Conservation (phyloP, 129 eudicot species). For the Gnaphalium uliginosum region DNA sequence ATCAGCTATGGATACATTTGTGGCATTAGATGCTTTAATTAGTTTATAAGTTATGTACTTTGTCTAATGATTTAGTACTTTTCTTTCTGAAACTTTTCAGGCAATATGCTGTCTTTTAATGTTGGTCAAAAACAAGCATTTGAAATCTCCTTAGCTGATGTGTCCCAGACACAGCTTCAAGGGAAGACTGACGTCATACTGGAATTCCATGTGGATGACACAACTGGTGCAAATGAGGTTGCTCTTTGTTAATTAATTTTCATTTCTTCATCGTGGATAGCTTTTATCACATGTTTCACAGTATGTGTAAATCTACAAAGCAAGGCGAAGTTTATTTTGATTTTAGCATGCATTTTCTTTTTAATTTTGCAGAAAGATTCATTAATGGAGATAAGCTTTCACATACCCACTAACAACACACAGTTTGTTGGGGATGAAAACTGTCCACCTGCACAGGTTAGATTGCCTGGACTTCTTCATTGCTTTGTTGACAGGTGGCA, state of each 20-base stretch:
- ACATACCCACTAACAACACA: conserved; percentile 80
- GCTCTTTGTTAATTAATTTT: conserved; percentile 3
- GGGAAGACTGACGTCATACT: conserved; percentile 88
- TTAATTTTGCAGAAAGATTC: conserved; percentile 79
- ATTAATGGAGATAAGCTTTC: conserved; percentile 94
- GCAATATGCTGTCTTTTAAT: conserved; percentile 72
- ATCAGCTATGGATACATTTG: not conserved
- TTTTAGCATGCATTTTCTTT: not conserved
- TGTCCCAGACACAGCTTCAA: conserved; percentile 92
- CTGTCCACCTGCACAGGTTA: conserved; percentile 85
- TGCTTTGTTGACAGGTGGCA: conserved; percentile 9
- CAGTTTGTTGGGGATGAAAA: conserved; percentile 97
- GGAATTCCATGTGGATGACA: conserved; percentile 98
- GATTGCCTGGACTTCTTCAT: conserved; percentile 13
- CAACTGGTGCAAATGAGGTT: conserved; percentile 98
- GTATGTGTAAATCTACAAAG: conserved; percentile 15
- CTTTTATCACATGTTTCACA: not conserved
- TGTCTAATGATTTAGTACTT: conserved; percentile 10
- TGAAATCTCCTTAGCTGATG: conserved; percentile 93
- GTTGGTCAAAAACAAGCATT: conserved; percentile 90
- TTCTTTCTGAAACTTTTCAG: conserved; percentile 37
- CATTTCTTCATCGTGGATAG: not conserved
- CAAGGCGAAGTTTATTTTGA: conserved; percentile 4
- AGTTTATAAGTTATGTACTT: conserved; percentile 6
- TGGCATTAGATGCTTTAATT: not conserved